Percentiles rank a stretch among this genome's conserved stretches.
Conservation (phyloP, 208 protist genomes). For the Trypanosoma conorhini region DNA sequence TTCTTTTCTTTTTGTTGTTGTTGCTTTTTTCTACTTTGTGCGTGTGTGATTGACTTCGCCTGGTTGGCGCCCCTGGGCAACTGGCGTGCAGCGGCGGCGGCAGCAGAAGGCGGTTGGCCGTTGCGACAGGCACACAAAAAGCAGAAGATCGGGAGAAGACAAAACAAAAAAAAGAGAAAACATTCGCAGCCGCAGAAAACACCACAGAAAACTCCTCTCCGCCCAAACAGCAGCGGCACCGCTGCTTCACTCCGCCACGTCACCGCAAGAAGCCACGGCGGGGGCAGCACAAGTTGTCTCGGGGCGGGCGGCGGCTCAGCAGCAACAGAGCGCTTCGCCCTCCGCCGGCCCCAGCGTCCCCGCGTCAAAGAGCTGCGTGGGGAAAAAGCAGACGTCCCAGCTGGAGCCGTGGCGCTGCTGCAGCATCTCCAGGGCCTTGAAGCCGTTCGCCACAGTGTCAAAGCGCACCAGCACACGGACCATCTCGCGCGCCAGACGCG, state of each 20-base stretch:
- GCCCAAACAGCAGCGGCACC: not conserved
- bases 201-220: too few species aligned
- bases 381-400: conserved; percentile 67
- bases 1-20: too few species aligned
- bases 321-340: conserved; percentile 32
- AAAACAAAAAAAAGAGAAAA: conserved; percentile 16
- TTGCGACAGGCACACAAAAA: not conserved
- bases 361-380: conserved; percentile 56
- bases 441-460: conserved; percentile 79
- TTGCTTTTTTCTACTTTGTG: too few species aligned
- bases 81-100: too few species aligned
- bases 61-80: too few species aligned
- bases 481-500: conserved; percentile 29
- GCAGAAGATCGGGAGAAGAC: conserved; percentile 22
- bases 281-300: not conserved
- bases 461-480: conserved; percentile 84
- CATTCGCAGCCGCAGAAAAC: not conserved
- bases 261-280: not conserved
- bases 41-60: not conserved
- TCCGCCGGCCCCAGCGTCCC: conserved; percentile 44
- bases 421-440: conserved; percentile 75
- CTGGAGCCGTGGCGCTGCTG: conserved; percentile 19
- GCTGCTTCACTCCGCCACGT: not conserved
- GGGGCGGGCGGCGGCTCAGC: not conserved
- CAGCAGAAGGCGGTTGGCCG: too few species aligned